A percentile compares a stretch with the other conserved stretches of the same genome.
Evolutionary conservation across 1,139 yeast genomes (phyloP).

Genomic region (Suhomyces yuchorum): DNA sequence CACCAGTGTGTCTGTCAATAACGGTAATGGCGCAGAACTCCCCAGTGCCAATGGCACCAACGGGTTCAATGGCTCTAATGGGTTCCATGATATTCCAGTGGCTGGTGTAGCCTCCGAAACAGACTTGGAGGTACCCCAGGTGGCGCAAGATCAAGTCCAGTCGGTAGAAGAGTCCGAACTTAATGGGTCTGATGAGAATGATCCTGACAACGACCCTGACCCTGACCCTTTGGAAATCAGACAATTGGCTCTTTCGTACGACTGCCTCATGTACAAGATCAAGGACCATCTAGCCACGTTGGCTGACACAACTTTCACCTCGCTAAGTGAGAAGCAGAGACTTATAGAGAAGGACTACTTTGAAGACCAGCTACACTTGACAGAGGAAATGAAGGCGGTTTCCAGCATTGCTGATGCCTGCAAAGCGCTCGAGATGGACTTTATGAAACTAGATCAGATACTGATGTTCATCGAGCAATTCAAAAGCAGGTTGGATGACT

Average conservation of each 20-base stretch:
- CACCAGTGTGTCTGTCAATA: too few species aligned
- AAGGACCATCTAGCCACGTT: slow-evolving; percentile 51
- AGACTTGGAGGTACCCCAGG: too few species aligned
- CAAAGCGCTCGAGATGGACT: slow-evolving; percentile 59
- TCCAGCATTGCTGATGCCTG: slow-evolving; percentile 51
- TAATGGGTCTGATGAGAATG: background rate
- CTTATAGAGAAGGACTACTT: slow-evolving; percentile 38
- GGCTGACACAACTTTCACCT: slow-evolving; percentile 37
- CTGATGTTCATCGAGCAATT: slow-evolving; percentile 48
- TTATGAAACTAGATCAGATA: slow-evolving; percentile 69
- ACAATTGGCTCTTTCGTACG: slow-evolving; percentile 60
- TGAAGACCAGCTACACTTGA: slow-evolving; percentile 38
- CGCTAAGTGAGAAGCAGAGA: slow-evolving; percentile 32
- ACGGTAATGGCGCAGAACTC: too few species aligned
- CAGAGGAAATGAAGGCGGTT: slow-evolving; percentile 45
- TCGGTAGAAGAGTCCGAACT: background rate
- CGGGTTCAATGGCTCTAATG: too few species aligned
- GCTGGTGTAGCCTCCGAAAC: background rate
- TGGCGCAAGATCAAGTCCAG: background rate
- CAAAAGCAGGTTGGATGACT: slow-evolving; percentile 28
- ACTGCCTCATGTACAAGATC: slow-evolving; percentile 62
- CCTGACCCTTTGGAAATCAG: slow-evolving; percentile 64
- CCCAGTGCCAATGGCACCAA: too few species aligned
- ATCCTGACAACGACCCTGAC: slow-evolving; percentile 20
- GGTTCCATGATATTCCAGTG: too few species aligned